Base-by-base conservation (phyloP, 768 basidiomycete genomes). In the Boletus reticulatus region DNA sequence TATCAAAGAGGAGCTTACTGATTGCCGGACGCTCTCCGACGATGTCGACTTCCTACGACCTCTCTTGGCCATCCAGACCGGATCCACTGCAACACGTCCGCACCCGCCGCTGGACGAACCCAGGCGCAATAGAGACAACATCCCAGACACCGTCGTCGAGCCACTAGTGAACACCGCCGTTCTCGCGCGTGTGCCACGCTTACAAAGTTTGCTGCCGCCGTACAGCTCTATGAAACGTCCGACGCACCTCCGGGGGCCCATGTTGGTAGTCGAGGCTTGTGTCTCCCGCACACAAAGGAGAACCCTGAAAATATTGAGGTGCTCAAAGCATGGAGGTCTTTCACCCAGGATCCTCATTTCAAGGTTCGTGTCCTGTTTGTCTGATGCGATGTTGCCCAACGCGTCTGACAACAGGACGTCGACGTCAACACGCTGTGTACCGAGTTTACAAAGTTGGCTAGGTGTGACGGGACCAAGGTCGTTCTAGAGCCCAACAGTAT, bases 401-500 rank as follows among this genome's bases (percentile, higher is more conserved):
- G 36, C 56, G 32, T 53, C 50, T 24, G 20, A 42, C 20, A 24
- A 50, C 53, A 91, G 85, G 87, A 89, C 62, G 76, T 83, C 42
- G 92, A 93, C 64, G 83, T 93, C 53, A 89, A 87, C 62, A 80
- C 87, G 45, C 75, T 94, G 22, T 94, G 92, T 66, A 63, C 82
- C 9, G 88, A 92, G 70, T 91, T 94, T 66, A 80, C 88, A 45
- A 80, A 72, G 65, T 92, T 93, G 74, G 92, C 92, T 45, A 79
- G 83, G 43, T 94, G 92, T 64, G 91, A 92, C 57, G 92, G 92
- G 39, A 84, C 84, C 27, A 90, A 88, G 73, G 87, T 92, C 38
- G 91, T 92, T 20, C 72, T 93, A 48, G 88, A 82, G 57, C 76
- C 78, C 8, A 68, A 75, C 55, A 71, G 76, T 36, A 73, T 80